A percentile compares a stretch with the other conserved stretches of the same genome.
Evolutionary conservation across 2,329 filamentous ascomycete genomes (phyloP).

Genomic region (Sordariomycetes sp.): DNA sequence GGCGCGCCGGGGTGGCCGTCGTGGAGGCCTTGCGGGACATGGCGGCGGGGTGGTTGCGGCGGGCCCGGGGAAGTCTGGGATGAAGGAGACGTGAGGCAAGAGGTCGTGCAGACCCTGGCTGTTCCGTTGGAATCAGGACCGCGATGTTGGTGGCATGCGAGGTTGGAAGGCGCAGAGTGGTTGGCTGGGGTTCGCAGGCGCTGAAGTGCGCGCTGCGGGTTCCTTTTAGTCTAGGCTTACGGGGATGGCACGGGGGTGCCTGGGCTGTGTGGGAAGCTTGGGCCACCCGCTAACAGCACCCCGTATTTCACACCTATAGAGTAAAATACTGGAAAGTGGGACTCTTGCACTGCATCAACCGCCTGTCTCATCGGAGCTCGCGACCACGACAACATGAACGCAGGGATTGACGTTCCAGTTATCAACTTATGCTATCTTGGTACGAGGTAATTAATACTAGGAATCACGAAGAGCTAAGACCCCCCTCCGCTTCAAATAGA

Average conservation of each 20-base stretch:
- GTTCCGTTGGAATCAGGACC: not conserved
- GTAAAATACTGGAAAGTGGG: too few relatives aligned
- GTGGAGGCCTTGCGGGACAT: slow-evolving; percentile 26
- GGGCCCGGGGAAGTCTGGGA: not conserved
- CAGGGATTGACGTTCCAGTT: too few relatives aligned
- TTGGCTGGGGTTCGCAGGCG: not conserved
- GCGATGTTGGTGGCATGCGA: not conserved
- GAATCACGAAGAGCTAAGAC: too few relatives aligned
- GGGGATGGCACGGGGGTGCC: not conserved
- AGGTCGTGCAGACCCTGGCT: not conserved
- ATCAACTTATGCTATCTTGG: too few relatives aligned
- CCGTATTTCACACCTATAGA: too few relatives aligned
- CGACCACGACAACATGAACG: too few relatives aligned
- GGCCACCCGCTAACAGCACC: not conserved
- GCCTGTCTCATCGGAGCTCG: too few relatives aligned
- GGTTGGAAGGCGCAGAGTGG: not conserved
- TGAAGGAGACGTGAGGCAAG: not conserved
- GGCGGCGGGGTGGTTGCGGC: slow-evolving; percentile 3
- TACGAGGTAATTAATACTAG: too few relatives aligned
- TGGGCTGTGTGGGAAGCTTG: not conserved
- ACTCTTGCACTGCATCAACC: too few relatives aligned
- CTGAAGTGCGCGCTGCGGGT: not conserved
- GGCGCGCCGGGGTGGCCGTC: slow-evolving; percentile 6
- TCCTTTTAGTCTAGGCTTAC: not conserved
- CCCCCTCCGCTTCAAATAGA: too few relatives aligned